Evolutionary conservation across 257 asterid species (phyloP), one percentile per base, ranked within the genome.

Genomic region (Solanum appendiculatum): DNA sequence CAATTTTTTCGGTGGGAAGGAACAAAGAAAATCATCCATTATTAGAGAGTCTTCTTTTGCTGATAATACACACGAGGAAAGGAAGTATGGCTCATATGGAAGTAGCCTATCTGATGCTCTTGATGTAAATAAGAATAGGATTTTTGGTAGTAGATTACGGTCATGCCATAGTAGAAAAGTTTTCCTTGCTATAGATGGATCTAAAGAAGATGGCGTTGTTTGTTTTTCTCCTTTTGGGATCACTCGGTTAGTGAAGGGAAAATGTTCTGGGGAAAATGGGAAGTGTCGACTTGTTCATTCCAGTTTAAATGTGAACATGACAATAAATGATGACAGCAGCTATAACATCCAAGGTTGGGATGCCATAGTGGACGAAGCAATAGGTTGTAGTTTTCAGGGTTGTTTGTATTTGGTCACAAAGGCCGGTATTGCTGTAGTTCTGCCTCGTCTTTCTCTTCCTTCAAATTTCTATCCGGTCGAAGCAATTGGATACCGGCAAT

Each of bases 191-290:
- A 91, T 84, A 86, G 89, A 84, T 83, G 92, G 91, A 84, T 89
- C 87, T 90, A 88, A 88, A 86, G 93, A 88, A 90, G 93, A 92
- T 89, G 96, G 92, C 54, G 91, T 94, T 85, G 88, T 94, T 75
- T 94, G 98, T 87, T 91, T 95, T 91, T 95, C 98, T 93, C 92
- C 96, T 68, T 94, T 94, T 90, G 99, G 99, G 88, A 89, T 97
- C 87, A 95, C 99, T 90, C 94, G 98, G 86, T 93, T 97, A 77
- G 85, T 86, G 84, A 94, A 91, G 89, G 89, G 92, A 89, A 46
- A 84, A 87, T 86, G 85, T 90, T 64, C 56, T 84, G 91, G 86
- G 91, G 91, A 89, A 85, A 92, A 91, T 83, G 83, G 89, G 90
- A 86, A 72, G 82, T 91, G 87, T 86, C 94, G 90, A 87, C 91